A percentile compares a stretch with the other conserved stretches of the same genome.
These are phyloP conservation scores for Yamadazyma conglobata DNA, from an alignment of 1,139 yeast species.

Conservation along the genomic window DNA sequence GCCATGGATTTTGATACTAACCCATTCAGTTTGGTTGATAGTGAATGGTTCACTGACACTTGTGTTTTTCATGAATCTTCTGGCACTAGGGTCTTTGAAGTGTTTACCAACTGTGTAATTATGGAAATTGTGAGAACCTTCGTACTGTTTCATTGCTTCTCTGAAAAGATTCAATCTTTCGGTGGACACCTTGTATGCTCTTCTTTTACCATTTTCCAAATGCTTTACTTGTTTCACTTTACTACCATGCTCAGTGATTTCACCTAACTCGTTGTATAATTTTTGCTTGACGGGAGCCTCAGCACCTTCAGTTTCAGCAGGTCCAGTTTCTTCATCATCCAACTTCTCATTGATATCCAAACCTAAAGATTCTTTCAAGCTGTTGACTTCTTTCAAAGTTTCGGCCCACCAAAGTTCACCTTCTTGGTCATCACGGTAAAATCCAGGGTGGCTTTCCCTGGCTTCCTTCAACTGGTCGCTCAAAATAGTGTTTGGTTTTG, in stretches of 20 bases:
- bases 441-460: conserved; percentile 54
- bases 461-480: conserved; percentile 57
- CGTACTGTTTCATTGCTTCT: conserved; percentile 65
- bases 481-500: conserved; percentile 72
- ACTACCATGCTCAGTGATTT: conserved; percentile 37
- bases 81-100: conserved; percentile 83
- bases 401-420: conserved; percentile 71
- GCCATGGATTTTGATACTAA: conserved; percentile 93
- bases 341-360: conserved; percentile 23
- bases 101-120: conserved; percentile 88
- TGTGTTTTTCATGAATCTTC: conserved; percentile 75
- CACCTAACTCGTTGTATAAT: conserved; percentile 30
- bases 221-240: conserved; percentile 57
- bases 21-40: conserved; percentile 94
- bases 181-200: conserved; percentile 61
- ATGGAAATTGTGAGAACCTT: conserved; percentile 93
- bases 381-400: conserved; percentile 38
- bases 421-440: conserved; percentile 58
- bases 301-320: conserved; percentile 14
- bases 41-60: conserved; percentile 87
- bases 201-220: conserved; percentile 65
- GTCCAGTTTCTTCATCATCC: not conserved
- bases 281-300: conserved; percentile 29
- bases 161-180: conserved; percentile 63
- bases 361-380: conserved; percentile 42